Percentiles rank a stretch among this genome's conserved stretches.
Conservation (phyloP, 371 early-diverging fungal species). For the Mucor velutinosus region DNA sequence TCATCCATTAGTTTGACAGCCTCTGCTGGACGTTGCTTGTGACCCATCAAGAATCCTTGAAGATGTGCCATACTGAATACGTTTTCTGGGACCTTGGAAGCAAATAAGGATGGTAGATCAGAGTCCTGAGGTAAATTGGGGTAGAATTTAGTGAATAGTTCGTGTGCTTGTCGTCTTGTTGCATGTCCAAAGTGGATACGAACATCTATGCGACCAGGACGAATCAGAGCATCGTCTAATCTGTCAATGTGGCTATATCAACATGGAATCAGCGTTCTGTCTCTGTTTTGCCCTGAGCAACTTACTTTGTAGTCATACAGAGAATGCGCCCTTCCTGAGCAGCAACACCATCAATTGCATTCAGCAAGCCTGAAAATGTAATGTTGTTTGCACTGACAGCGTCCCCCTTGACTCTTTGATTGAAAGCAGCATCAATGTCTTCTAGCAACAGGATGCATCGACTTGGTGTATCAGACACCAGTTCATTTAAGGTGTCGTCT, state of each 20-base stretch:
- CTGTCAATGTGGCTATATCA: constrained; percentile 83
- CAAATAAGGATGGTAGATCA: constrained; percentile 47
- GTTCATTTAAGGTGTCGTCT: constrained; percentile 86
- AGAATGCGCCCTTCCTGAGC: constrained; percentile 76
- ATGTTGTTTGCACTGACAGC: constrained; percentile 35
- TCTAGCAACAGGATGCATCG: constrained; percentile 93
- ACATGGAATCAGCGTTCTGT: neutral
- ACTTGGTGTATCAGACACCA: constrained; percentile 88
- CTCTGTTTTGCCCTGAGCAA: neutral
- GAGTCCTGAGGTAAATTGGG: constrained; percentile 25
- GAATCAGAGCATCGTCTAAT: constrained; percentile 94
- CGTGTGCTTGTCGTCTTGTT: constrained; percentile 68
- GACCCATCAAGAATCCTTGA: constrained; percentile 64
- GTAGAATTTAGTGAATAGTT: constrained; percentile 56
- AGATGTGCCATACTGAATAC: constrained; percentile 62
- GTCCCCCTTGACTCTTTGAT: constrained; percentile 49
- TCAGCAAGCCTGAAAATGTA: constrained; percentile 70
- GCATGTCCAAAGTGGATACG: constrained; percentile 86
- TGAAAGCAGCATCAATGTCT: constrained; percentile 98
- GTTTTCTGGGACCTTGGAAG: constrained; percentile 53
- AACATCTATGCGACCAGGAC: constrained; percentile 97
- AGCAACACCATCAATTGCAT: constrained; percentile 86
- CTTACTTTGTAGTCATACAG: constrained; percentile 85
- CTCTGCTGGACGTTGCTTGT: constrained; percentile 49
- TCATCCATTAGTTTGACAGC: constrained; percentile 41